Evolutionary conservation across 2,329 filamentous ascomycete genomes (phyloP), one percentile per base, ranked within the genome.

Genomic region (Stachybotrys echinatus): DNA sequence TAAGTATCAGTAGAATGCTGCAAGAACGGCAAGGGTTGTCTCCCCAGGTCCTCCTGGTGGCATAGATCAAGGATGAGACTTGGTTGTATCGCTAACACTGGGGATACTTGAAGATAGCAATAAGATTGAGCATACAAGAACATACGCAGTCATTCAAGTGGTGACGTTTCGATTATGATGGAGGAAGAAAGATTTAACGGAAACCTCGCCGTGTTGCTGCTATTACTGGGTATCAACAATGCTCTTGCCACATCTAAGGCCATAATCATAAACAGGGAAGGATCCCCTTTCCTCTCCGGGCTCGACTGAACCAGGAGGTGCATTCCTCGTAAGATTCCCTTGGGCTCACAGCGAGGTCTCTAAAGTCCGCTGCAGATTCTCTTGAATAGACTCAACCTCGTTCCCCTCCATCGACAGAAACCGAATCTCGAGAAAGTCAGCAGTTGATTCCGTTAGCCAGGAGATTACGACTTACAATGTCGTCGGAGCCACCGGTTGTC

Each of bases 381-480:
- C 75, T 60, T 81, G 84, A 37, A 84, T 72, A 3, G 73, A 71
- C 44, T 81, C 76, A 12, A 85, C 68, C 38, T 83, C 79, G 44
- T 73, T 71, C 14, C 81, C 76, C 44, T 85, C 82, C 72, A 88
- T 74, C 37, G 75, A 77, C 20, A 86, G 67, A 60, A 88, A 88
- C n/a, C 77, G 80, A 54, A 88, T 85, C 82, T 86, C 14, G 53
- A 21, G 27, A 6, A 3, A 8, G 38, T 22, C 47, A 38, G 61
- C 48, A 65, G 56, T 39, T 50, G n/a, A n/a, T n/a, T n/a, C n/a
- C n/a, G n/a, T n/a, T n/a, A n/a, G n/a, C n/a, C n/a, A n/a, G n/a
- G n/a, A n/a, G n/a, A n/a, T n/a, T n/a, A n/a, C n/a, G n/a, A n/a
- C 81, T 70, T 74, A 92, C 88, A 68, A 89, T 76, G 56, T 95